phyloP scores from a whole-genome alignment of 2,329 filamentous ascomycete species.

The Dryadomyces quercivorus region DNA sequence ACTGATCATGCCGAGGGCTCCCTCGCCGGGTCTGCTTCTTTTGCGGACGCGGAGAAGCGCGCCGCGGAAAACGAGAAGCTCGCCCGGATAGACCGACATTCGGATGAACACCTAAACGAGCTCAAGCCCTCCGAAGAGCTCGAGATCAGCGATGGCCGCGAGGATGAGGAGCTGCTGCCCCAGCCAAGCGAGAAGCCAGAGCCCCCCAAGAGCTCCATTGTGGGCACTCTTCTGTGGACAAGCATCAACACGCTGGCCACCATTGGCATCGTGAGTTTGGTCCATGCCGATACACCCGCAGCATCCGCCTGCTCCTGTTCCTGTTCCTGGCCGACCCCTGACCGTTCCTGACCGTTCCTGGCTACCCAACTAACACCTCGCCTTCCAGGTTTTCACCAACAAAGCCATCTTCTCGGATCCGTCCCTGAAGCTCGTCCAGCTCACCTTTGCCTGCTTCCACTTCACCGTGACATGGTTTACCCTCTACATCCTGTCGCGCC shows the following conservation, averaged over 20 bases:
- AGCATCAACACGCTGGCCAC: conserved; percentile 49
- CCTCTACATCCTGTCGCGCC: conserved; percentile 47
- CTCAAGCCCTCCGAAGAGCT: conserved; percentile 20
- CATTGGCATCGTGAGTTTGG: conserved; percentile 43
- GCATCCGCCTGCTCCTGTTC: no score
- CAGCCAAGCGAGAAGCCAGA: conserved; percentile 20
- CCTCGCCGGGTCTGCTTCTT: conserved; percentile 23
- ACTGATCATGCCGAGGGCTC: conserved; percentile 15
- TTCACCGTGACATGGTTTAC: conserved; percentile 54
- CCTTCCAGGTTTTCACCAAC: conserved; percentile 50
- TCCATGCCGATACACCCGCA: neutral
- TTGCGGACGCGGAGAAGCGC: conserved; percentile 18
- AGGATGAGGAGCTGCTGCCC: conserved; percentile 29
- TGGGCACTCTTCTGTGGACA: conserved; percentile 40
- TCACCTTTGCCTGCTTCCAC: conserved; percentile 57
- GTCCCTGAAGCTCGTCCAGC: conserved; percentile 47
- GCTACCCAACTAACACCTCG: neutral
- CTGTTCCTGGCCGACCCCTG: neutral
- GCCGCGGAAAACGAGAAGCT: conserved; percentile 20
- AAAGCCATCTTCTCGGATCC: conserved; percentile 57
- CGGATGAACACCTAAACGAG: conserved; percentile 20
- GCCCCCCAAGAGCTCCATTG: conserved; percentile 22
- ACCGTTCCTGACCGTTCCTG: neutral
- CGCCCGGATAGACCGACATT: conserved; percentile 14
- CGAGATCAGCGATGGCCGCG: conserved; percentile 25